Base-by-base conservation (phyloP, 202 grass and related monocot species). In the Musa balbisiana region DNA sequence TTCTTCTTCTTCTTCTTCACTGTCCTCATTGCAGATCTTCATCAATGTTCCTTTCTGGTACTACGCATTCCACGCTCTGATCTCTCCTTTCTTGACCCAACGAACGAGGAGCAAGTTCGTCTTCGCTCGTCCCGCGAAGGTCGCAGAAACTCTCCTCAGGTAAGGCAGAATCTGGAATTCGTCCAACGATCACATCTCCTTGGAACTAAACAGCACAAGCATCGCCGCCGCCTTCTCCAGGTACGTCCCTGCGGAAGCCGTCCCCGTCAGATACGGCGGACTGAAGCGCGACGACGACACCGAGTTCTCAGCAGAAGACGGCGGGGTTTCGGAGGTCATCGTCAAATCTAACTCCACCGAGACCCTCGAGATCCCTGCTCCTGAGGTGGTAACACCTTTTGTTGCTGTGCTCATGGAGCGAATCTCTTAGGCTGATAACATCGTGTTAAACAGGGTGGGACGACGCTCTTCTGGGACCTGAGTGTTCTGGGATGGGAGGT, bases 11-110 rank as follows among this genome's bases (percentile, higher is more conserved):
- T 43, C 33, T 43, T 43, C 33, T 43, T 43, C 33, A 43, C 33
- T 43, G 33, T 25, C 52, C 53, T 55, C 3, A 11, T 49, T 20
- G 65, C 25, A 69, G 9, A 24, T 78, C 49, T 49, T 98, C 78
- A 91, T 98, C 86, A 98, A 98, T 27, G 95, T 94, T 71, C 95
- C 95, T 1, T 94, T 98, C 75, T 98, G 91, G 85, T 98, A 94
- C 83, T 89, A 92, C 70, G 94, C 94, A n/a, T 89, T 92, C 83
- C 93, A 87, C 69, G 69, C 94, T 76, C 64, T 98, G 29, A 69
- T 98, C 52, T 91, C 88, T 73, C 94, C 94, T 24, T 98, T 98
- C 88, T 71, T 98, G 75, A 93, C 94, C 23, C 91, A 98, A 81
- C 80, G 94, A 80, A 98, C 94, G 64, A 98, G 92, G 84, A 98